Evolutionary conservation across 2,329 filamentous ascomycete genomes (phyloP), one percentile per base, ranked within the genome.

Genomic region (Akanthomyces dipterigenus): DNA sequence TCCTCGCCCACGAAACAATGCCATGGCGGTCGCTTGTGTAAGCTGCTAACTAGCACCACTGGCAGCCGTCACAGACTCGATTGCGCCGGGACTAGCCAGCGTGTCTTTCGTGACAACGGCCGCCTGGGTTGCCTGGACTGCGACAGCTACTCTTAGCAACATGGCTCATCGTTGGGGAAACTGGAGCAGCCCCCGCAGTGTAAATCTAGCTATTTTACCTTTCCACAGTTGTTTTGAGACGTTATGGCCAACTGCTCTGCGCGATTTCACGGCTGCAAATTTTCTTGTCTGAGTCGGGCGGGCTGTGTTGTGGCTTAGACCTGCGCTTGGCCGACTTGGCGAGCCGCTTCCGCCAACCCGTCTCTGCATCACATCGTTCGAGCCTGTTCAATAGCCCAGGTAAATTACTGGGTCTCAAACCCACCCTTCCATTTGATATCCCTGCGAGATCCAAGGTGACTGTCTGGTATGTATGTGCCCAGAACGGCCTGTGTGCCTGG

Each of bases 231-330:
- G 31, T 9, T 11, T 9, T 34, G 14, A 38, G 14, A 16, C 36
- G 36, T 16, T 4, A 14, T 5, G 36, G 11, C 36, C 3, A 38
- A 38, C 43, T 24, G n/a, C n/a, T 2, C 9, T 54, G 50, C 50
- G 50, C 50, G 50, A 54, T 54, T 54, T 54, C 50, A 24, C 12
- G 34, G 20, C 9, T 20, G 28, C 2, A 40, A 54, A 54, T n/a
- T 54, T 38, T 40, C 16, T 16, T 54, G 28, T 31, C 18, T 45
- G 48, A 38, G 48, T 22, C 24, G 14, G 45, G 56, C 38, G 48
- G 57, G 57, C 57, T 60, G 57, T 60, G 57, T 26, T 7, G 57
- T 60, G 57, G 57, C 57, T 60, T 60, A 60, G 57, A 60, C 57
- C 38, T 40, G 26, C n/a, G 1, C 55, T 36, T 31, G n/a, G 45